Conservation (phyloP, 2,329 filamentous ascomycete species). For the Ophiobolus disseminans region DNA sequence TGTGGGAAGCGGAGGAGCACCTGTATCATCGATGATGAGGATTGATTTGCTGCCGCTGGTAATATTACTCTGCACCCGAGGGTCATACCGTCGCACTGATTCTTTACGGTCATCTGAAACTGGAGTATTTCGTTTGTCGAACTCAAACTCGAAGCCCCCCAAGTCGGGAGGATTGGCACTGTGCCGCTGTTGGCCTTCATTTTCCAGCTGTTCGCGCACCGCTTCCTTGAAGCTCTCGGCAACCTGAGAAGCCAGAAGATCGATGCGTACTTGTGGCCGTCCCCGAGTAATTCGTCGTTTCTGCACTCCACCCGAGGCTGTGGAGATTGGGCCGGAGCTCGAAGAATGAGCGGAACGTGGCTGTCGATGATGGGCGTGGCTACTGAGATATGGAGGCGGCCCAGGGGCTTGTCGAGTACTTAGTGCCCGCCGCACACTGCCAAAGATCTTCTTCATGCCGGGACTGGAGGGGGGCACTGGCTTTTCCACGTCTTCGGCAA, state of each 20-base stretch:
- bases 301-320: slow-evolving; percentile 35
- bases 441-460: slow-evolving; percentile 84
- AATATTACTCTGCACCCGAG: slow-evolving; percentile 62
- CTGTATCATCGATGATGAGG: slow-evolving; percentile 79
- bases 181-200: slow-evolving; percentile 35
- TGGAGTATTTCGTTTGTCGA: slow-evolving; percentile 32
- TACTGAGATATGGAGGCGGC: slow-evolving; percentile 32
- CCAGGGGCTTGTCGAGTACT: slow-evolving; percentile 62
- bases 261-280: slow-evolving; percentile 69
- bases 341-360: slow-evolving; percentile 36
- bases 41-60: slow-evolving; percentile 89
- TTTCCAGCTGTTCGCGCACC: slow-evolving; percentile 66
- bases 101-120: slow-evolving; percentile 15
- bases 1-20: slow-evolving; percentile 60
- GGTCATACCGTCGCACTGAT: slow-evolving; percentile 24
- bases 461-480: slow-evolving; percentile 52
- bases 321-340: slow-evolving; percentile 34
- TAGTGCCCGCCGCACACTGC: slow-evolving; percentile 82
- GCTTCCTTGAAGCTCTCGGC: slow-evolving; percentile 80
- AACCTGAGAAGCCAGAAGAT: slow-evolving; percentile 79
- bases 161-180: slow-evolving; percentile 29
- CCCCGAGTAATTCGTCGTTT: slow-evolving; percentile 41
- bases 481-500: slow-evolving; percentile 33
- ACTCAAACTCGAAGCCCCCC: slow-evolving; percentile 46
- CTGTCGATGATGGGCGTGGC: slow-evolving; percentile 27